Evolutionary conservation across 2,329 filamentous ascomycete species (phyloP).

Genomic region (Paraphaeosphaeria minitans): DNA sequence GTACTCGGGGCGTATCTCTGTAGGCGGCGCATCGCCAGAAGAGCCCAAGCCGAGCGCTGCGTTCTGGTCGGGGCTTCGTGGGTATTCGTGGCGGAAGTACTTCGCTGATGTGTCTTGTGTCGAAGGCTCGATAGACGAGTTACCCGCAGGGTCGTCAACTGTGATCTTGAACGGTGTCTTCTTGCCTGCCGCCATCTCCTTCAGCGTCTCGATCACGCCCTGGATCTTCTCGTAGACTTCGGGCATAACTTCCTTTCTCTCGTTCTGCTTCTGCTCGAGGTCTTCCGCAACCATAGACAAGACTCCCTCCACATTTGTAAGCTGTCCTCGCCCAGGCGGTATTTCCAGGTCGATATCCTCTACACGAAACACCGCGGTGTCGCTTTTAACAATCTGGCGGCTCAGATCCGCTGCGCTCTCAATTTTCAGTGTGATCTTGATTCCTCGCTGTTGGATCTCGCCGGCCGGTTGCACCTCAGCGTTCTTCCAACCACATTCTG

Average conservation of each 20-base stretch:
- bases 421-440: constrained; percentile 81
- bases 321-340: constrained; percentile 84
- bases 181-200: constrained; percentile 76
- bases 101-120: constrained; percentile 78
- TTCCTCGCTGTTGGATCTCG: constrained; percentile 86
- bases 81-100: constrained; percentile 84
- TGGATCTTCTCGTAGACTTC: constrained; percentile 80
- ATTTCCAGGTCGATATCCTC: constrained; percentile 94
- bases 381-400: constrained; percentile 90
- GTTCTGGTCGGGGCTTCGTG: constrained; percentile 84
- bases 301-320: constrained; percentile 92
- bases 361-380: constrained; percentile 82
- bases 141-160: constrained; percentile 89
- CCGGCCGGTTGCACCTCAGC: constrained; percentile 93
- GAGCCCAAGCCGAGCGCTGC: constrained; percentile 75
- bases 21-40: constrained; percentile 57
- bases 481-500: constrained; percentile 86
- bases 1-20: constrained; percentile 61
- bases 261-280: constrained; percentile 79
- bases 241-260: constrained; percentile 75
- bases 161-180: constrained; percentile 86
- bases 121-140: constrained; percentile 94
- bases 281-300: constrained; percentile 79
- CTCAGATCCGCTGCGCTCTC: constrained; percentile 75
- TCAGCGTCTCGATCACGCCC: constrained; percentile 73